Evolutionary conservation across 768 basidiomycete genomes (phyloP), one percentile per base, ranked within the genome.

Genomic region (Leucocoprinus sp.): DNA sequence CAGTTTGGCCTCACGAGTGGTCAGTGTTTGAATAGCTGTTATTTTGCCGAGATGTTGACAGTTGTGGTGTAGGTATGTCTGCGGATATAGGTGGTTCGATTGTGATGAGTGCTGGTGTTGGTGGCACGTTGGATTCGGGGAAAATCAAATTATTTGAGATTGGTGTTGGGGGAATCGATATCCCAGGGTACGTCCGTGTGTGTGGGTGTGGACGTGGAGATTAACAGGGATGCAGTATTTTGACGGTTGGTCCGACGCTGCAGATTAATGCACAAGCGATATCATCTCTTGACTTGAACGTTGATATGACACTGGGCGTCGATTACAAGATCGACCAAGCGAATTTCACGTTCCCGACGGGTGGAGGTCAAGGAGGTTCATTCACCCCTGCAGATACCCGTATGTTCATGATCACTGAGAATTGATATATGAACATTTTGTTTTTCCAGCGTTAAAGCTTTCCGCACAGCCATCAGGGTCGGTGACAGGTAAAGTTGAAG

Each of bases 211-310:
- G 12, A 55, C 19, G 14, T 19, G 8, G 6, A 15, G n/a, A 37
- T 9, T 19, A n/a, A 46, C 31, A 3, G 36, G 18, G 19, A 31
- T 15, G 2, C 40, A 73, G 74, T 3, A 63, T 78, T 38, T 52
- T 78, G 26, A 64, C 63, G 9, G 52, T 78, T 21, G 76, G 75
- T 0, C 75, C 75, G 3, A 60, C 67, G 0, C 72, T 76, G 60
- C 52, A 65, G 31, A 59, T 78, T 46, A 60, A 66, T 22, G 70
- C 60, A 2, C 58, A 64, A 42, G 65, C 63, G 0, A 61, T 45
- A 7, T 66, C 66, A 4, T 52, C 42, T 1, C 53, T 73, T 14
- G 64, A 68, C 33, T 49, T 71, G 8, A 58, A 64, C 38, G 57
- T 69, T 14, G 64, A 69, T 47, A 49, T 71, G 50, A 63, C 53